These are phyloP conservation scores for Kuraishia cidri DNA, from an alignment of 805 yeast species.

Conservation along the genomic window DNA sequence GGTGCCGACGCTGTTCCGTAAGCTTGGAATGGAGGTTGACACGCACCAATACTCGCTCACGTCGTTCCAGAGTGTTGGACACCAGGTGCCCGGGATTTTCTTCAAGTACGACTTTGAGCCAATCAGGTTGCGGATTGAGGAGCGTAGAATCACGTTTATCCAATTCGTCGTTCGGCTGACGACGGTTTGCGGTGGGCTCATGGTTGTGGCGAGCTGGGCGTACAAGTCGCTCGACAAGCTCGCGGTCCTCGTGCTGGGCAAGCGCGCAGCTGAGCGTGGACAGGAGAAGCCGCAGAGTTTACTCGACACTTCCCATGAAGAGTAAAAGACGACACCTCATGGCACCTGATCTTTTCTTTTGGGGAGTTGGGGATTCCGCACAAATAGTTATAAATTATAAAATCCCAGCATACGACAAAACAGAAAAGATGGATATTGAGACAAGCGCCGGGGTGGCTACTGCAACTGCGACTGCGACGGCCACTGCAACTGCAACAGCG, in stretches of 20 bases:
- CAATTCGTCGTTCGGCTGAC: constrained; percentile 72
- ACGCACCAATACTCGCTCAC: constrained; percentile 83
- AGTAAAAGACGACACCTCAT: neutral
- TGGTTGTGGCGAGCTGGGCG: constrained; percentile 60
- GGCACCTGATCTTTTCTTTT: too few relatives aligned
- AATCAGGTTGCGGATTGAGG: constrained; percentile 58
- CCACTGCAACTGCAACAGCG: too few relatives aligned
- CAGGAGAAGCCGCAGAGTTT: constrained; percentile 26
- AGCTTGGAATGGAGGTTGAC: constrained; percentile 62
- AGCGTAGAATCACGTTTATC: constrained; percentile 65
- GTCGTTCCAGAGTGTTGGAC: constrained; percentile 19
- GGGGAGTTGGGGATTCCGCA: too few relatives aligned
- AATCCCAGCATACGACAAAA: too few relatives aligned
- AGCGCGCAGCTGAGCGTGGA: constrained; percentile 38
- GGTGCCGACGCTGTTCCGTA: constrained; percentile 73
- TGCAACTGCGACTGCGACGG: too few relatives aligned
- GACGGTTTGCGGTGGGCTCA: constrained; percentile 77
- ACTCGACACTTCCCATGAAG: too few relatives aligned
- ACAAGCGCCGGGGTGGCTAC: too few relatives aligned
- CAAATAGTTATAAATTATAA: too few relatives aligned
- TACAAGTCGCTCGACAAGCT: constrained; percentile 48
- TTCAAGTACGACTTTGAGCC: constrained; percentile 88
- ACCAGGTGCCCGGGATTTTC: constrained; percentile 62
- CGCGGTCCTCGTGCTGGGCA: constrained; percentile 47
- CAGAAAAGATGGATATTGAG: too few relatives aligned